Evolutionary conservation across 2,329 filamentous ascomycete species (phyloP).

Genomic region (Pseudomassariella vexata): DNA sequence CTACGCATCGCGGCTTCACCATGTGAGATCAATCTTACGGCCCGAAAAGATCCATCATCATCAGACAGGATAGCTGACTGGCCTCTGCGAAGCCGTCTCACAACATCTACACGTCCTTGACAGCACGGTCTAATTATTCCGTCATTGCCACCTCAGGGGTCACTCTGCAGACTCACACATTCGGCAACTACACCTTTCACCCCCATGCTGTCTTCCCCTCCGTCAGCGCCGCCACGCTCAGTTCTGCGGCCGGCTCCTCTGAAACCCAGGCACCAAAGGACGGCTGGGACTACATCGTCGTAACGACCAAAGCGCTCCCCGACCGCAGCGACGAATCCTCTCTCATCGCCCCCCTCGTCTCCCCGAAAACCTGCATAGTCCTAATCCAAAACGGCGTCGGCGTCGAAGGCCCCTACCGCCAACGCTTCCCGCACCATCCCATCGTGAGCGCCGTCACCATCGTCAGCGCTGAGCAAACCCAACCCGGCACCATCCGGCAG

Average conservation of each 20-base stretch:
- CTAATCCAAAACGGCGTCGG: slow-evolving; percentile 67
- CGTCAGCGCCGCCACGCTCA: slow-evolving; percentile 45
- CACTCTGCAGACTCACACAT: slow-evolving; percentile 57
- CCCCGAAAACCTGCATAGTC: slow-evolving; percentile 50
- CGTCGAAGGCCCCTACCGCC: slow-evolving; percentile 61
- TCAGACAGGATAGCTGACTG: too few species aligned
- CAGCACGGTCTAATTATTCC: slow-evolving; percentile 68
- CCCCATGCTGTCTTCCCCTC: slow-evolving; percentile 59
- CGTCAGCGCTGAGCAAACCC: slow-evolving; percentile 60
- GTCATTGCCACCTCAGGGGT: slow-evolving; percentile 58
- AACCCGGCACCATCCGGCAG: slow-evolving; percentile 58
- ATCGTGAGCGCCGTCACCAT: slow-evolving; percentile 66
- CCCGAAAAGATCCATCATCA: too few species aligned
- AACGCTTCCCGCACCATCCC: slow-evolving; percentile 52
- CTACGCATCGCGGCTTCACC: slow-evolving; percentile 63
- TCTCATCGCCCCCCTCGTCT: slow-evolving; percentile 55
- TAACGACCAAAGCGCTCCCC: slow-evolving; percentile 66
- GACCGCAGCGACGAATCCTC: slow-evolving; percentile 56
- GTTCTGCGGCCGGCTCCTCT: slow-evolving; percentile 7
- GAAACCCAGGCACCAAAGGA: slow-evolving; percentile 11
- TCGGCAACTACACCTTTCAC: slow-evolving; percentile 60
- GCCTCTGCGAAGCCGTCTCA: too few species aligned
- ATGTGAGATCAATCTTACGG: slow-evolving; percentile 36
- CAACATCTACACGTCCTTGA: slow-evolving; percentile 58
- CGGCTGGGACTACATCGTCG: slow-evolving; percentile 60